Conservation (phyloP, 805 yeast species). For the Suhomyces faveliae region DNA sequence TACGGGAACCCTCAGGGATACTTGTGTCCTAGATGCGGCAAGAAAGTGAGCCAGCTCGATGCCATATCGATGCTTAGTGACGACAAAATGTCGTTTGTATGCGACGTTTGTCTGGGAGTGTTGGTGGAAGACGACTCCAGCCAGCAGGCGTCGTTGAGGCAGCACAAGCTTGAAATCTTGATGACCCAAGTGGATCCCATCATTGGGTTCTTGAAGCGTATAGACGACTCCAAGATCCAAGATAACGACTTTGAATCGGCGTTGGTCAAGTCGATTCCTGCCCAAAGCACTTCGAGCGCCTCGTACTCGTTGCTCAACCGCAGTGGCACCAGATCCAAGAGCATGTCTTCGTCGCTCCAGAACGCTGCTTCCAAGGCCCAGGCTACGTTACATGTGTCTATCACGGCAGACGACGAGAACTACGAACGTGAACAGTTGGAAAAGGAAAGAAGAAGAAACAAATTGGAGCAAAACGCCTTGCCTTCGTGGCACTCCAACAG, state of each 20-base stretch:
- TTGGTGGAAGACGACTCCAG: slow-evolving; percentile 87
- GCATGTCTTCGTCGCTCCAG: slow-evolving; percentile 30
- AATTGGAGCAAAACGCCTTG: slow-evolving; percentile 85
- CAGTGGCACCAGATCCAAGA: slow-evolving; percentile 27
- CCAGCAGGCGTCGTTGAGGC: slow-evolving; percentile 75
- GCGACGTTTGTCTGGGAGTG: slow-evolving; percentile 77
- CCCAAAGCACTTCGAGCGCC: slow-evolving; percentile 66
- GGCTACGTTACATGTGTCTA: slow-evolving; percentile 86
- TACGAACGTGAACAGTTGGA: slow-evolving; percentile 63
- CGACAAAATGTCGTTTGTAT: slow-evolving; percentile 75
- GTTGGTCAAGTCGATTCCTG: slow-evolving; percentile 79
- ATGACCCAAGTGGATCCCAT: slow-evolving; percentile 91
- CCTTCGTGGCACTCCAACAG: slow-evolving; percentile 96
- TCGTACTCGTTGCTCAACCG: slow-evolving; percentile 63
- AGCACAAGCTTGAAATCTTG: slow-evolving; percentile 73
- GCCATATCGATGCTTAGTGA: slow-evolving; percentile 80
- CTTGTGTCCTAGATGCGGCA: slow-evolving; percentile 80
- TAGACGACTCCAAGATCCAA: slow-evolving; percentile 40
- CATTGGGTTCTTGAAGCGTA: slow-evolving; percentile 68
- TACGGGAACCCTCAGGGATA: slow-evolving; percentile 93
- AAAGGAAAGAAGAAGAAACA: slow-evolving; percentile 64
- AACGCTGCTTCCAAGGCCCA: slow-evolving; percentile 63
- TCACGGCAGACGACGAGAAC: slow-evolving; percentile 83
- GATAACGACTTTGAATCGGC: slow-evolving; percentile 50
- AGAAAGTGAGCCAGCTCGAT: slow-evolving; percentile 81